These are phyloP conservation scores for Artomyces pyxidatus DNA, from an alignment of 768 basidiomycete genomes.

Conservation along the genomic window DNA sequence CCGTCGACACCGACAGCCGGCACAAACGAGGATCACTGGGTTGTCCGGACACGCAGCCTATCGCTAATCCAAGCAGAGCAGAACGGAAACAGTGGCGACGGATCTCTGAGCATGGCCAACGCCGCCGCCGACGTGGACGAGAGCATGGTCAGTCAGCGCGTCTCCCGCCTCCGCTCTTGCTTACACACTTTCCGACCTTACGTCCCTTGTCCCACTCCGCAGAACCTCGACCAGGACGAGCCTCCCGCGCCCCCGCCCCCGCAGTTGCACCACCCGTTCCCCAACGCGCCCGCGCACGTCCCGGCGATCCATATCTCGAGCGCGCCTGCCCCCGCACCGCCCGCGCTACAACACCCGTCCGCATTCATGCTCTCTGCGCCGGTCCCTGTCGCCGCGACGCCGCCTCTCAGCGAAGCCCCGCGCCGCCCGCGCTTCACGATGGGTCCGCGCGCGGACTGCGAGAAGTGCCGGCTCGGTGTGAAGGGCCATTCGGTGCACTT, in stretches of 20 bases:
- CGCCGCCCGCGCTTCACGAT: slow-evolving; percentile 51
- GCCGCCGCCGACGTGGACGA: slow-evolving; percentile 26
- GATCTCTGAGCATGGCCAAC: no score
- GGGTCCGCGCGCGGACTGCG: slow-evolving; percentile 63
- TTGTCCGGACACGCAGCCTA: slow-evolving; percentile 57
- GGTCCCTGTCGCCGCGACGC: slow-evolving; percentile 16
- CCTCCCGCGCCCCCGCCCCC: neutral
- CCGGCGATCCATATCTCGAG: slow-evolving; percentile 15
- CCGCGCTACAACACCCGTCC: slow-evolving; percentile 9
- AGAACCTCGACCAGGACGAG: slow-evolving; percentile 10
- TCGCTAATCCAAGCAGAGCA: slow-evolving; percentile 47
- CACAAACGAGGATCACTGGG: slow-evolving; percentile 54
- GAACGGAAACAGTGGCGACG: neutral
- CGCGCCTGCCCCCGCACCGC: slow-evolving; percentile 17
- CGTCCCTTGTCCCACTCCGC: slow-evolving; percentile 12
- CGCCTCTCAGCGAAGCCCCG: slow-evolving; percentile 17
- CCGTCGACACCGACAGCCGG: slow-evolving; percentile 23
- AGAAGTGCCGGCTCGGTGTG: slow-evolving; percentile 45
- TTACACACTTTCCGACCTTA: neutral
- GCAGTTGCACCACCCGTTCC: slow-evolving; percentile 7
- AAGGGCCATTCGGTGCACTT: neutral
- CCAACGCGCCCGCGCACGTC: slow-evolving; percentile 7
- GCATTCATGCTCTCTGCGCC: slow-evolving; percentile 19
- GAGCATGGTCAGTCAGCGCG: slow-evolving; percentile 34
- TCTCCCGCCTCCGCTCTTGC: neutral